Conservation (phyloP, 352 stramenopile species). For the Phytopythium helicoides region DNA sequence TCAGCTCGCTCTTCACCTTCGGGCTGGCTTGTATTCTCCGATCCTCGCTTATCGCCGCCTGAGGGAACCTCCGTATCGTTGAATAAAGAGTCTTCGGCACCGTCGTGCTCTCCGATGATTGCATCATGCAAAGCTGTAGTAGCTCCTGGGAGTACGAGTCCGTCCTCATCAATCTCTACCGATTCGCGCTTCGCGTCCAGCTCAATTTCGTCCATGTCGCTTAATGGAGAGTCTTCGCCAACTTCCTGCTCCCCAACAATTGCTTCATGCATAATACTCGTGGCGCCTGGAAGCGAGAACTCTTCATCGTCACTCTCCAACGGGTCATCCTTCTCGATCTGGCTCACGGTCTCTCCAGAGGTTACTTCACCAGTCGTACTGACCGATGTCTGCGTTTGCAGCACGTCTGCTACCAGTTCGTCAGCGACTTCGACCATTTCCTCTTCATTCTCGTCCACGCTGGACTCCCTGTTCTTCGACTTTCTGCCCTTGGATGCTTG, state of each 20-base stretch:
- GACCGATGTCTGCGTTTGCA: conserved; percentile 14
- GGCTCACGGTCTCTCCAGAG: conserved; percentile 1
- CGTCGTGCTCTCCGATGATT: conserved; percentile 6
- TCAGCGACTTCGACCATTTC: conserved; percentile 37
- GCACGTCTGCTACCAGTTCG: conserved; percentile 37
- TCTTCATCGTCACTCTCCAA: conserved; percentile 26
- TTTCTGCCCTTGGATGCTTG: conserved; percentile 8
- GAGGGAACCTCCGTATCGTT: conserved; percentile 10
- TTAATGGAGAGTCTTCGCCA: conserved; percentile 1
- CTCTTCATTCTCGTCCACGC: conserved; percentile 18
- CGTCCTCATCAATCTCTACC: conserved; percentile 24
- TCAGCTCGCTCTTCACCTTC: neutral
- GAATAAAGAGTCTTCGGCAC: neutral
- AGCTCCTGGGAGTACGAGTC: conserved; percentile 21
- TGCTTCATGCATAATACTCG: conserved; percentile 23
- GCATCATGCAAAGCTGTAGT: conserved; percentile 24
- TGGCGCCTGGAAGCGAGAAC: conserved; percentile 17
- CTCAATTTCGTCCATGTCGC: conserved; percentile 8
- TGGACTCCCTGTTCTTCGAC: conserved; percentile 15
- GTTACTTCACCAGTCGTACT: neutral
- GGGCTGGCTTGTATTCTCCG: conserved; percentile 5
- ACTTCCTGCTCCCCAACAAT: conserved; percentile 7
- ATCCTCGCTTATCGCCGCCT: conserved; percentile 12
- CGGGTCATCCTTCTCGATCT: conserved; percentile 12
- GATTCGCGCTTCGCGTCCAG: conserved; percentile 6